A percentile compares a stretch with the other conserved stretches of the same genome.
phyloP scores from a whole-genome alignment of 352 stramenopile genomes.

The Pythium folliculosum region DNA sequence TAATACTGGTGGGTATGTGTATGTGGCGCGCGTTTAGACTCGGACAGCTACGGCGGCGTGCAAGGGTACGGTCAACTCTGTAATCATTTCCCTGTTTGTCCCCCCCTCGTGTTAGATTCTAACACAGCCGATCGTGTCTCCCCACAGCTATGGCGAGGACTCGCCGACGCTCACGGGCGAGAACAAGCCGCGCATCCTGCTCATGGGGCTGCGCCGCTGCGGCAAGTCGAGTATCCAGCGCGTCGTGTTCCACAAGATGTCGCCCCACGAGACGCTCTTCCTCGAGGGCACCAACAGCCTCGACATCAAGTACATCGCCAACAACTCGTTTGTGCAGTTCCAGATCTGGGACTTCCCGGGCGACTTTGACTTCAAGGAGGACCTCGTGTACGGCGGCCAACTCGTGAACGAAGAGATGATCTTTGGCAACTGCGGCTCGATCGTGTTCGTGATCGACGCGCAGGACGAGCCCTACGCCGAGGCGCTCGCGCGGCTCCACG shows the following conservation, averaged over 20 bases:
- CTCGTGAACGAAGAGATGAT: conserved; percentile 93
- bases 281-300: conserved; percentile 87
- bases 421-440: conserved; percentile 89
- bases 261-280: conserved; percentile 98
- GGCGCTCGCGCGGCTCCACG: conserved; percentile 83
- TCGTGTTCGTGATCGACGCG: conserved; percentile 98
- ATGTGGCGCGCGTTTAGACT: conserved; percentile 28
- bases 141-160: conserved; percentile 68
- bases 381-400: conserved; percentile 87
- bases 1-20: neutral
- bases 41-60: conserved; percentile 37
- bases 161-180: conserved; percentile 74
- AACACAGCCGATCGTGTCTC: neutral
- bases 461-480: conserved; percentile 94
- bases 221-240: conserved; percentile 92
- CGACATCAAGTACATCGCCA: conserved; percentile 96
- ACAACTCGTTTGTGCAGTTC: conserved; percentile 98
- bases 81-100: neutral
- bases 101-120: neutral
- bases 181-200: conserved; percentile 94
- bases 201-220: conserved; percentile 95
- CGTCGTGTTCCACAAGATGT: conserved; percentile 99
- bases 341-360: conserved; percentile 99
- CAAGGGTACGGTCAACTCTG: conserved; percentile 26
- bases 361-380: conserved; percentile 92